phyloP scores from a whole-genome alignment of 2,329 filamentous ascomycete species.

The Pseudogymnoascus sp. region DNA sequence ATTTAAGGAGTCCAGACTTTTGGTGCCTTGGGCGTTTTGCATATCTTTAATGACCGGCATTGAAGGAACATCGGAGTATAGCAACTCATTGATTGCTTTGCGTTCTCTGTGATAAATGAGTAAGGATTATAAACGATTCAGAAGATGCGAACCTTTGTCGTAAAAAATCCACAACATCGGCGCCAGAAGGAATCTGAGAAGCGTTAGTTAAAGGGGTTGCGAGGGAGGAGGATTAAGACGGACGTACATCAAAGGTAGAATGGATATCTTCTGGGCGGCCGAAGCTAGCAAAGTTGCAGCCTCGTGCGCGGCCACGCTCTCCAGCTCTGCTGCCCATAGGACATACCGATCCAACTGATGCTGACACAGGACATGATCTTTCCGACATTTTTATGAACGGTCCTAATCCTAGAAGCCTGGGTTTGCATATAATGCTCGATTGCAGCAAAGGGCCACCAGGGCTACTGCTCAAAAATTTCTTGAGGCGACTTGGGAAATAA shows the following conservation, averaged over 20 bases:
- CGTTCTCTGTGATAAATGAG: constrained; percentile 31
- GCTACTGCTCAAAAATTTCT: constrained; percentile 7
- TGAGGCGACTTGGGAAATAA: not conserved
- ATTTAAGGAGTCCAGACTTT: constrained; percentile 42
- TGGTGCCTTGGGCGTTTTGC: constrained; percentile 36
- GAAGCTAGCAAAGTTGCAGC: constrained; percentile 30
- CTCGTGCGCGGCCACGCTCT: constrained; percentile 24
- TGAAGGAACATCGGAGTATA: constrained; percentile 21
- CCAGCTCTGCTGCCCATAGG: constrained; percentile 15
- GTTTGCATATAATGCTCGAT: not conserved
- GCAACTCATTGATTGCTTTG: constrained; percentile 28
- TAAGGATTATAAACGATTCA: constrained; percentile 8
- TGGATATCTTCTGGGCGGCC: constrained; percentile 26
- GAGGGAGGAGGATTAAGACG: not conserved
- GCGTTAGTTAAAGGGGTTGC: constrained; percentile 13
- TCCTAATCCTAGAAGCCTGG: constrained; percentile 4
- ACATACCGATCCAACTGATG: constrained; percentile 15
- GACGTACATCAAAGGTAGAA: constrained; percentile 31
- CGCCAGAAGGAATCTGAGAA: constrained; percentile 36
- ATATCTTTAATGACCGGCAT: constrained; percentile 39
- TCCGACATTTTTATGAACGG: constrained; percentile 18
- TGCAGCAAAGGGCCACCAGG: constrained; percentile 8
- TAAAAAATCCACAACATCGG: constrained; percentile 40
- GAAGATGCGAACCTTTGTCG: constrained; percentile 32
- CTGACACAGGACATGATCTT: constrained; percentile 19